phyloP scores from a whole-genome alignment of 1,284 basidiomycete genomes.

The Ceratobasidium sp. region DNA sequence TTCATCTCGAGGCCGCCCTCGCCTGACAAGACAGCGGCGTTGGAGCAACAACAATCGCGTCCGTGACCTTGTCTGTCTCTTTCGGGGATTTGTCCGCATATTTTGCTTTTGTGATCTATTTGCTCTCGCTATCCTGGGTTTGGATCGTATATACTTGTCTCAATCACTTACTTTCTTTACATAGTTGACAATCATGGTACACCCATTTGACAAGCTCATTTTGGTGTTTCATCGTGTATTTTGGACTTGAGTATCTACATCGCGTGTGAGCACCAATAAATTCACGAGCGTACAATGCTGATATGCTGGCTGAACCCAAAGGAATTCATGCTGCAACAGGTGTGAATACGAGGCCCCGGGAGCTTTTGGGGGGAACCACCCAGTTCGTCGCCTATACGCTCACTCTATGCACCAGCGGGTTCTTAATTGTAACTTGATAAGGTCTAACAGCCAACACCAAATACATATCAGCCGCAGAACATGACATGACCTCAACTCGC shows the following conservation, averaged over 20 bases:
- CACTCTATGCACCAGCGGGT: neutral
- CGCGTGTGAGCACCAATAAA: too few species aligned
- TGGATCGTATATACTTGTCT: neutral
- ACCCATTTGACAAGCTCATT: neutral
- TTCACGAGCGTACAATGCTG: too few species aligned
- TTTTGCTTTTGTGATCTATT: neutral
- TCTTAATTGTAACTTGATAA: neutral
- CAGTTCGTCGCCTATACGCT: too few species aligned
- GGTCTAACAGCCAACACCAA: neutral
- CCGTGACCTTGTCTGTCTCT: neutral
- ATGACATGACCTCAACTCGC: too few species aligned
- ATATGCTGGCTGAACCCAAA: too few species aligned
- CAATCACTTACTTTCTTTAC: conserved; percentile 22
- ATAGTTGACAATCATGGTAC: neutral
- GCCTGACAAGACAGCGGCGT: neutral
- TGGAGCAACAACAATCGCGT: conserved; percentile 7
- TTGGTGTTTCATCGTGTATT: neutral
- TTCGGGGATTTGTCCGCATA: neutral
- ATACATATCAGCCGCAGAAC: neutral
- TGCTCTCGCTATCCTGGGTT: neutral
- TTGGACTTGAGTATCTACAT: too few species aligned
- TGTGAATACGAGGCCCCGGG: too few species aligned
- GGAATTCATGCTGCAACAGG: too few species aligned
- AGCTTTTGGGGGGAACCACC: too few species aligned
- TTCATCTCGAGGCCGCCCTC: conserved; percentile 21